Percentiles rank a stretch among this genome's conserved stretches.
Evolutionary conservation across 129 eudicot species (phyloP).

Genomic region (Oenanthe sinensis): DNA sequence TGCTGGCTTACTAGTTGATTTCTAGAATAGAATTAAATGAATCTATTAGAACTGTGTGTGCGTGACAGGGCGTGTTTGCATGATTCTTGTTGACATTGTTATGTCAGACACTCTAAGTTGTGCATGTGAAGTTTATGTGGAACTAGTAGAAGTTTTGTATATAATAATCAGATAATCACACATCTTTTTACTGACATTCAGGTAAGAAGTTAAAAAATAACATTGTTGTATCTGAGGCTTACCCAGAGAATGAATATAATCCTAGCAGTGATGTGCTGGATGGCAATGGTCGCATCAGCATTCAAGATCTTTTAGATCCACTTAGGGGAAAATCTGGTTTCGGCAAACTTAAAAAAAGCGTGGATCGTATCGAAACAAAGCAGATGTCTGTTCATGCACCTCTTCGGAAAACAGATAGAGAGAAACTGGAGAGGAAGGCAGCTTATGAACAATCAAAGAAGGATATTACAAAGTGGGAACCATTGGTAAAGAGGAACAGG

Average conservation of each 20-base stretch:
- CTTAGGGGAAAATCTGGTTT: constrained; percentile 60
- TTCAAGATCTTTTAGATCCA: constrained; percentile 78
- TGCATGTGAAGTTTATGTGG: background rate
- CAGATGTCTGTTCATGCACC: constrained; percentile 54
- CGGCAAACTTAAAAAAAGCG: constrained; percentile 51
- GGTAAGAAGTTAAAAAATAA: constrained; percentile 58
- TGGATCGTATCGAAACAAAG: constrained; percentile 50
- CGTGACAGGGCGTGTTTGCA: background rate
- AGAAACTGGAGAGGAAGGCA: constrained; percentile 55
- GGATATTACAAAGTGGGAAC: constrained; percentile 60
- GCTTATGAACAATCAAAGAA: constrained; percentile 50
- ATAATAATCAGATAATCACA: background rate
- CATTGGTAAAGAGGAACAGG: constrained; percentile 72
- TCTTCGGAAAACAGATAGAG: constrained; percentile 60
- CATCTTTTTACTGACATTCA: constrained; percentile 15
- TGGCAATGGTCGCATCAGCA: constrained; percentile 61
- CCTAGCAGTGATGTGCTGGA: constrained; percentile 80
- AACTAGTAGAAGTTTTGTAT: background rate
- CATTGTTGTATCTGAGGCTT: constrained; percentile 55
- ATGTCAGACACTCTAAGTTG: background rate
- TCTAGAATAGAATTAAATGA: background rate
- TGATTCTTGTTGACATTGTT: background rate
- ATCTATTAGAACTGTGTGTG: background rate
- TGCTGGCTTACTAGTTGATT: background rate
- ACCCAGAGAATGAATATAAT: constrained; percentile 78